Evolutionary conservation across 495 filamentous ascomycete genomes (phyloP), one percentile per base, ranked within the genome.

Genomic region (Thozetella sp.): DNA sequence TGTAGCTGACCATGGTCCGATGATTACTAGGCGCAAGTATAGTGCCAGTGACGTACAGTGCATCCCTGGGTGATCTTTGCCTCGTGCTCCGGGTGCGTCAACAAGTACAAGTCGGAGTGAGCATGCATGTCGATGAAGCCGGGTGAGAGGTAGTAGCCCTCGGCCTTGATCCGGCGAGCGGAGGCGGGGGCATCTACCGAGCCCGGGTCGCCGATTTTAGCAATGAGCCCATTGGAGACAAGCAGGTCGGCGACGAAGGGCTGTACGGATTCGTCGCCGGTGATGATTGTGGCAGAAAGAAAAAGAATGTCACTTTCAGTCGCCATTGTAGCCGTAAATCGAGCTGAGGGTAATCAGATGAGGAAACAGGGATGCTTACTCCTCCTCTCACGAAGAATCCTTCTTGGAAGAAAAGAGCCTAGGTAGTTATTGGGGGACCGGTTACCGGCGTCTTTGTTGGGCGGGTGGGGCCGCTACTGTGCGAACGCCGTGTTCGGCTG

Each of bases 291-390:
- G n/a, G 54, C 25, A 2, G 54, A 55, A 24, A 40, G 30, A 24
- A 55, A 55, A 11, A 55, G 30, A n/a, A 55, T 55, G 22, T 55
- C 54, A n/a, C n/a, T n/a, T n/a, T n/a, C n/a, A n/a, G n/a, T n/a
- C n/a, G n/a, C n/a, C n/a, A n/a, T n/a, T n/a, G n/a, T n/a, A n/a
- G n/a, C n/a, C n/a, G n/a, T n/a, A n/a, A n/a, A n/a, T n/a, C n/a
- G n/a, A n/a, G n/a, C n/a, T n/a, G n/a, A n/a, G n/a, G n/a, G n/a
- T n/a, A n/a, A n/a, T n/a, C n/a, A n/a, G n/a, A n/a, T n/a, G n/a
- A n/a, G n/a, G n/a, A n/a, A n/a, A n/a, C n/a, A n/a, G n/a, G n/a
- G n/a, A n/a, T n/a, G n/a, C n/a, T n/a, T n/a, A n/a, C n/a, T n/a
- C n/a, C n/a, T n/a, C n/a, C n/a, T n/a, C n/a, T n/a, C n/a, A n/a